phyloP scores from a whole-genome alignment of 176 grass and related monocot genomes.

The Thalia dealbata region DNA sequence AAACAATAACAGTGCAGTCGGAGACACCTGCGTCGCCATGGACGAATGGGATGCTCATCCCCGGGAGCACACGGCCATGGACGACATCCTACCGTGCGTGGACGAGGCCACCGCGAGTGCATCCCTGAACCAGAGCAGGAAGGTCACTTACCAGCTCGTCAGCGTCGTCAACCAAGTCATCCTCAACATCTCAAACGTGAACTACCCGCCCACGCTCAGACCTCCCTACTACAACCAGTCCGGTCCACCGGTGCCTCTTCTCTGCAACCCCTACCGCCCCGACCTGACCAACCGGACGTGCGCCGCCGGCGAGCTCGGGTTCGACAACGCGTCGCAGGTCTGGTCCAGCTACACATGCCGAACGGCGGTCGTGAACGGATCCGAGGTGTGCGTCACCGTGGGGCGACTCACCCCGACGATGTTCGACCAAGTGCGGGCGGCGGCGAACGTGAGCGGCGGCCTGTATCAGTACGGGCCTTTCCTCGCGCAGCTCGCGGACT shows the following conservation, averaged over 20 bases:
- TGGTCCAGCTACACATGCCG: constrained; percentile 52
- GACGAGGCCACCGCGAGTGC: constrained; percentile 39
- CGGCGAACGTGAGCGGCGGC: constrained; percentile 33
- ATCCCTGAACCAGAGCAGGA: constrained; percentile 40
- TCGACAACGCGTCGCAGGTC: constrained; percentile 28
- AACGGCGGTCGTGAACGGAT: neutral
- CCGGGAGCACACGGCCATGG: constrained; percentile 40
- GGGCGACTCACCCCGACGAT: constrained; percentile 65
- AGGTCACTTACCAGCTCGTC: constrained; percentile 43
- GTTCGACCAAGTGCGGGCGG: constrained; percentile 29
- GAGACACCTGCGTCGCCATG: constrained; percentile 78
- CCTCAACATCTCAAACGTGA: constrained; percentile 45
- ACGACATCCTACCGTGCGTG: constrained; percentile 81
- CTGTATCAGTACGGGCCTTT: constrained; percentile 33
- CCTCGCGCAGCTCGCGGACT: constrained; percentile 45
- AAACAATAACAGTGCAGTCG: constrained; percentile 35
- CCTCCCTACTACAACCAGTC: constrained; percentile 70
- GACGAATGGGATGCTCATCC: constrained; percentile 62
- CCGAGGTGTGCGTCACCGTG: constrained; percentile 39
- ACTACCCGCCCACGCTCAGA: constrained; percentile 13
- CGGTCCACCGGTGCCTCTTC: constrained; percentile 41
- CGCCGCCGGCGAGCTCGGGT: constrained; percentile 34
- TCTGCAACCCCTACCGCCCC: constrained; percentile 57
- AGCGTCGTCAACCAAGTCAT: constrained; percentile 31
- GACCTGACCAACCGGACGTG: constrained; percentile 39